These are phyloP conservation scores for Pittosporum tobira DNA, from an alignment of 129 eudicot species.

Conservation along the genomic window DNA sequence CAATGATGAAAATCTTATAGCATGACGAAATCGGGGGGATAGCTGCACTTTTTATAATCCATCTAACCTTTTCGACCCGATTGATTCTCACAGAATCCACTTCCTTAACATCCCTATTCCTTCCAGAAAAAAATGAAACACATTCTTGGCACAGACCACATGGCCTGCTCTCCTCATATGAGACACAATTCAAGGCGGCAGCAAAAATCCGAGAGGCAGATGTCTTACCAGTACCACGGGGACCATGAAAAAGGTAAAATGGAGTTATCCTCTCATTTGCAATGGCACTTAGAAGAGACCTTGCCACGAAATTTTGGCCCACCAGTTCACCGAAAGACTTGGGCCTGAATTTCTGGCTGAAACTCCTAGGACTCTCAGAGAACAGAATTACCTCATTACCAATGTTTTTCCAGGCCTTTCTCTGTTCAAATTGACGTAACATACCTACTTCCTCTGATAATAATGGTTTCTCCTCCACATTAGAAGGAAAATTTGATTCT, in stretches of 20 bases:
- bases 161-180: conserved; percentile 39
- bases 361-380: conserved; percentile 63
- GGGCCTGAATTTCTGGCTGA: conserved; percentile 75
- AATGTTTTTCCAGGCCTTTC: conserved; percentile 23
- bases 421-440: conserved; percentile 9
- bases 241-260: conserved; percentile 79
- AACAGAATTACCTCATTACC: conserved; percentile 36
- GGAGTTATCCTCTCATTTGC: conserved; percentile 45
- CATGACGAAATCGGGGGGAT: conserved; percentile 65
- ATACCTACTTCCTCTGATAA: conserved; percentile 29
- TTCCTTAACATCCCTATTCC: conserved; percentile 73
- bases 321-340: conserved; percentile 68
- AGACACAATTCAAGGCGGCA: conserved; percentile 81
- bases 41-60: conserved; percentile 48
- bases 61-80: conserved; percentile 37
- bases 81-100: conserved; percentile 69
- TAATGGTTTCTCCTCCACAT: conserved; percentile 44
- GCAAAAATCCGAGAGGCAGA: conserved; percentile 84
- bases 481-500: conserved; percentile 27
- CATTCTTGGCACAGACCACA: conserved; percentile 86
- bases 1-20: conserved; percentile 66
- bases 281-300: conserved; percentile 50
- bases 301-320: conserved; percentile 61
- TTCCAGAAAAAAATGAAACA: conserved; percentile 59
- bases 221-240: conserved; percentile 90